Conservation (phyloP, 495 filamentous ascomycete species). For the Jackrogersella minutella region DNA sequence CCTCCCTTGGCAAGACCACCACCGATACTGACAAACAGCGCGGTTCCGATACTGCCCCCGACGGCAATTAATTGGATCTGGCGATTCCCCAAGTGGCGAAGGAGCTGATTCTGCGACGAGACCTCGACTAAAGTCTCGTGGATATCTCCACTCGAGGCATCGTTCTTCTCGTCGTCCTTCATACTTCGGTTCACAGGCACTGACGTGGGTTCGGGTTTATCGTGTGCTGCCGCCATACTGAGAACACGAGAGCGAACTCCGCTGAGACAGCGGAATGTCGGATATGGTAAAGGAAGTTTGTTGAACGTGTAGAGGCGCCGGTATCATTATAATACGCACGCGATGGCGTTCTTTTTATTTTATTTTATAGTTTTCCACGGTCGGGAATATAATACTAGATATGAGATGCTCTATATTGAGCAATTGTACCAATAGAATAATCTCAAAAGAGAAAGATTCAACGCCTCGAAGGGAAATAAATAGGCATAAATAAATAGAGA, state of each 20-base stretch:
- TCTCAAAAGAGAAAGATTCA: background rate
- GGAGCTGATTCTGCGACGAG: slow-evolving; percentile 43
- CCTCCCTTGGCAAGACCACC: slow-evolving; percentile 69
- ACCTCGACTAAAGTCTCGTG: slow-evolving; percentile 30
- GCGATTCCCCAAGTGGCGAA: slow-evolving; percentile 67
- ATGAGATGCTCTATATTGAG: background rate
- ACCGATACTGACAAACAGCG: slow-evolving; percentile 77
- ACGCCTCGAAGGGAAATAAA: background rate
- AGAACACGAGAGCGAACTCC: slow-evolving; percentile 45
- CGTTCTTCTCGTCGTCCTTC: slow-evolving; percentile 30
- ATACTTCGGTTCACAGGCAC: background rate
- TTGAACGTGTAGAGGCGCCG: slow-evolving; percentile 30
- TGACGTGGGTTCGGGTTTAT: slow-evolving; percentile 24
- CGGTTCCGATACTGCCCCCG: slow-evolving; percentile 84
- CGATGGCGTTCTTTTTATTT: slow-evolving; percentile 34
- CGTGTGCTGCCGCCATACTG: slow-evolving; percentile 44
- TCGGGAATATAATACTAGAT: slow-evolving; percentile 9
- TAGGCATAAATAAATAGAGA: slow-evolving; percentile 17
- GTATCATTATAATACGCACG: slow-evolving; percentile 42
- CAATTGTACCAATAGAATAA: background rate
- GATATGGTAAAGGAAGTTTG: slow-evolving; percentile 39
- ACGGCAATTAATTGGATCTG: slow-evolving; percentile 80
- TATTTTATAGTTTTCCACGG: slow-evolving; percentile 20
- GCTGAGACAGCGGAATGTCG: slow-evolving; percentile 44
- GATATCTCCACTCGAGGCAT: slow-evolving; percentile 31